Evolutionary conservation across 2,329 filamentous ascomycete genomes (phyloP), one percentile per base, ranked within the genome.

Genomic region (Penicillium sp.): DNA sequence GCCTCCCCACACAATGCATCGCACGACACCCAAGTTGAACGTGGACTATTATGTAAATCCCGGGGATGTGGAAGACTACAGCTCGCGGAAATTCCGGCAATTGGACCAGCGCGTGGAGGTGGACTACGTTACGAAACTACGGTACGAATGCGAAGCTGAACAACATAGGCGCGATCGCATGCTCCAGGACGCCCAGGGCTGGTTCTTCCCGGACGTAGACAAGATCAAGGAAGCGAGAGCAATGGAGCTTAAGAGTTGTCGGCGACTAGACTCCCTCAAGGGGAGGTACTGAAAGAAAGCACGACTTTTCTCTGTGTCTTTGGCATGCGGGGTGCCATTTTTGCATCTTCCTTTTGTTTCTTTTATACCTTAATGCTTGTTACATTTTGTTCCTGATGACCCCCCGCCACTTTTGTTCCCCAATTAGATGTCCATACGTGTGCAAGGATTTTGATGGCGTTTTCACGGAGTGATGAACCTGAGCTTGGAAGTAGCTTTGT

Each of bases 11-110:
- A 95, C 88, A 17, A 73, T 84, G 61, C 78, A 84, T 58, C 86
- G 88, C 51, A 80, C 77, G 22, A 91, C 86, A 21, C 77, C 79
- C 0, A 80, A 81, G 48, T 76, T 88, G 54, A 82, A 84, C 45
- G 77, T 95, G 45, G 79, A 87, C 53, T 98, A 97, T 73, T 98
- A 79, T 64, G 79, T 97, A 53, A 84, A 95, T 65, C 89, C 89
- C 1, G 66, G 69, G 4, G 90, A 96, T 26, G 79, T 95, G 28
- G 77, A 79, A 24, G 80, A 84, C 32, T 90, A 82, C 67, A 83
- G 77, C 48, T 69, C 78, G 9, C 76, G 79, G 48, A 85, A 93
- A 65, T 80, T 95, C 63, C 73, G 75, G 41, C 79, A 84, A 59
- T 74, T 98, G 28, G 93, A 97, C 66, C 77, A 81, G 57, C 77